Evolutionary conservation across 352 stramenopile genomes (phyloP), one percentile per base, ranked within the genome.

Genomic region (Globisporangium megalacanthum): DNA sequence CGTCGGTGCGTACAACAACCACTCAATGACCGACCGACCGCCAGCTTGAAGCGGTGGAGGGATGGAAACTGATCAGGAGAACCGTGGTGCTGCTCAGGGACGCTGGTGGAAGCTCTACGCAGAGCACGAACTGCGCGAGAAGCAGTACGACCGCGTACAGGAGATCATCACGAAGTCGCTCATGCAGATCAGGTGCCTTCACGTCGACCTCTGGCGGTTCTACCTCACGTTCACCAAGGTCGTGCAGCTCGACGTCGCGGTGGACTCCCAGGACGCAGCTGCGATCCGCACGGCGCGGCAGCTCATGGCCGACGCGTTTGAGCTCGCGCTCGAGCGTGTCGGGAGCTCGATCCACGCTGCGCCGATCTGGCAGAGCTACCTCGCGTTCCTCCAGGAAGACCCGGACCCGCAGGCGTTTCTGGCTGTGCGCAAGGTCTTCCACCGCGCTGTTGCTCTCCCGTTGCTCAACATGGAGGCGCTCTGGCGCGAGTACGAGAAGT

Each of bases 181-280:
- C 35, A 89, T 93, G 76, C 72, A 92, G 66, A 58, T 93, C 46
- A 77, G 83, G 19, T 92, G 82, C 53, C 83, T 82, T 22, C 68
- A 93, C 49, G 70, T 95, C 49, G 86, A 95, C 15, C 70, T 95
- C 17, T 95, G 86, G 86, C 69, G 81, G 4, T 94, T 95, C 49
- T 95, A 95, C 65, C 68, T 95, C 33, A 83, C 86, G 61, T 94
- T 95, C 54, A 93, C 83, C 33, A 92, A 92, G 58, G 81, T 90
- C 49, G 81, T 87, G 3, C 86, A 92, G 50, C 66, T 94, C 48
- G 83, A 94, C 47, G 77, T 89, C 45, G 82, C 83, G 7, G 72
- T 84, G 6, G 75, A 83, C 36, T 77, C 79, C 20, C 75, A 83
- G 36, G 75, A 92, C 49, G 31, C 54, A 13, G 61, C 74, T 10